Percentiles rank a stretch among this genome's conserved stretches.
These are phyloP conservation scores for Oryza meyeriana DNA, from an alignment of 176 grass and related monocot genomes.

Conservation along the genomic window DNA sequence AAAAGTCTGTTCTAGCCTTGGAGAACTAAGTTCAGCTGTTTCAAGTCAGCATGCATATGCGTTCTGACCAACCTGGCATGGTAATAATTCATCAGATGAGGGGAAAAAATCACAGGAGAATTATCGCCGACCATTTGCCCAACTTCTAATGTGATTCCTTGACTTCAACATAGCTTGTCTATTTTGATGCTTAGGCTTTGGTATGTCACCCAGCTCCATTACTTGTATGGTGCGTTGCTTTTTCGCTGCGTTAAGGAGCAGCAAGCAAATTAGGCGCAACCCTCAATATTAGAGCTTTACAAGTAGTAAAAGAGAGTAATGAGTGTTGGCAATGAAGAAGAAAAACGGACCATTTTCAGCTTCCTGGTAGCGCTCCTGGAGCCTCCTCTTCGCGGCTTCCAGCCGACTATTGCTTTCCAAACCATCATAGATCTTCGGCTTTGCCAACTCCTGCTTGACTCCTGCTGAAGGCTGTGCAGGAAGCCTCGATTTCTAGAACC, in stretches of 20 bases:
- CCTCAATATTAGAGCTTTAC: background rate
- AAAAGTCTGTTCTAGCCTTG: constrained; percentile 15
- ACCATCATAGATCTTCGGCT: constrained; percentile 43
- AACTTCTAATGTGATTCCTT: constrained; percentile 52
- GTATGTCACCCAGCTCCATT: constrained; percentile 74
- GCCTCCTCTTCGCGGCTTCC: constrained; percentile 75
- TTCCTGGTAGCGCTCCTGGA: constrained; percentile 94
- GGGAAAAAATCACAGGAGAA: constrained; percentile 18
- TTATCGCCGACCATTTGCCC: constrained; percentile 44
- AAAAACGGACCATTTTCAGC: constrained; percentile 72
- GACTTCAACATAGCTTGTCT: constrained; percentile 47
- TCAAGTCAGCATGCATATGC: background rate
- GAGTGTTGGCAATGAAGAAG: background rate
- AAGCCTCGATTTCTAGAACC: constrained; percentile 51
- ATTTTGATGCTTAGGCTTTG: constrained; percentile 58
- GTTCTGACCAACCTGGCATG: constrained; percentile 20
- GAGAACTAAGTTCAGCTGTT: constrained; percentile 30
- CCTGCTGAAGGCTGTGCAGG: constrained; percentile 43
- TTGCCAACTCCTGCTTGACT: constrained; percentile 40
- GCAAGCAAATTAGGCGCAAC: constrained; percentile 11
- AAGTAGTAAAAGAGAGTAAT: background rate
- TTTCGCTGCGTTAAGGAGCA: constrained; percentile 58
- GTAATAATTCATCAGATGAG: constrained; percentile 33
- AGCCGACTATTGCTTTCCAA: constrained; percentile 59
- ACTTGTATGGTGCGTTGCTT: constrained; percentile 84